Conservation (phyloP, 768 basidiomycete species). For the Tricholoma matsutake region DNA sequence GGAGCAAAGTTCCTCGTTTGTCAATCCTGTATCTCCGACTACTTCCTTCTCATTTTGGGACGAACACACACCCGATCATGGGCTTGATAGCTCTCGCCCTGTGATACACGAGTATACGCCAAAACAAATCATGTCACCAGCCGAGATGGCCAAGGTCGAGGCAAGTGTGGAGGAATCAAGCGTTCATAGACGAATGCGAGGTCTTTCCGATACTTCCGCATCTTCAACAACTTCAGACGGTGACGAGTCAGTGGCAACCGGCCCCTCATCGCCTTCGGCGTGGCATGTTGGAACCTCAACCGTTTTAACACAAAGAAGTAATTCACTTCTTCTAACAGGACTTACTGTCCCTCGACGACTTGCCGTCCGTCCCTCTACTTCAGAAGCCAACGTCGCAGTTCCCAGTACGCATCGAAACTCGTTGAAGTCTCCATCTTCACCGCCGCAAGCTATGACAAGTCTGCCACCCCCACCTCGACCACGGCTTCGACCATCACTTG, state of each 20-base stretch:
- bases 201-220: slow-evolving; percentile 36
- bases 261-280: slow-evolving; percentile 27
- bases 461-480: slow-evolving; percentile 57
- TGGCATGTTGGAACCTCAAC: slow-evolving; percentile 13
- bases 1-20: slow-evolving; percentile 26
- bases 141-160: slow-evolving; percentile 60
- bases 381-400: slow-evolving; percentile 25
- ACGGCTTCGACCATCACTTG: slow-evolving; percentile 24
- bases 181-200: slow-evolving; percentile 28
- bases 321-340: slow-evolving; percentile 16
- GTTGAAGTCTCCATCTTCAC: slow-evolving; percentile 14
- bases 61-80: slow-evolving; percentile 34
- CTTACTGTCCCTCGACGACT: slow-evolving; percentile 16
- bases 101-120: slow-evolving; percentile 48
- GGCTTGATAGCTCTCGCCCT: slow-evolving; percentile 33
- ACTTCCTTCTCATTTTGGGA: slow-evolving; percentile 46
- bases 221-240: slow-evolving; percentile 36
- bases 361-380: slow-evolving; percentile 33
- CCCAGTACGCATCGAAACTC: slow-evolving; percentile 16
- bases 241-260: slow-evolving; percentile 22
- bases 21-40: slow-evolving; percentile 24
- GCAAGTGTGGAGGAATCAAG: slow-evolving; percentile 39
- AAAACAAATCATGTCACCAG: slow-evolving; percentile 66
- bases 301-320: slow-evolving; percentile 16
- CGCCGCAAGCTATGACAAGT: slow-evolving; percentile 30